phyloP scores from a whole-genome alignment of 1,139 yeast species.

The Tardiomyces blankii region DNA sequence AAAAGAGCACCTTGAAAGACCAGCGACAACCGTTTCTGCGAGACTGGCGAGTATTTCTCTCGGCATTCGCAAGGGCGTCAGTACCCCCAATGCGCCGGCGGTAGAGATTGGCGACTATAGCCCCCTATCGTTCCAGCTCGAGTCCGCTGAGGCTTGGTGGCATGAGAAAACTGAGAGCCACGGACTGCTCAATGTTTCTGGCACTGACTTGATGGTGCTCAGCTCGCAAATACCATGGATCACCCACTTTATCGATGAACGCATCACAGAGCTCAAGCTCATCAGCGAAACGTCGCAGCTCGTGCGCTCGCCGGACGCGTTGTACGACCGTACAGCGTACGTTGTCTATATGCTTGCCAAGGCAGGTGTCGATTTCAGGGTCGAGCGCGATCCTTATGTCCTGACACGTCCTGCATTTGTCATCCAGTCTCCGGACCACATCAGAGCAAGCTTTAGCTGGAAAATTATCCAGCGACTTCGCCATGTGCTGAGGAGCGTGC shows the following conservation, averaged over 20 bases:
- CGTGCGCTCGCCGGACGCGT: neutral
- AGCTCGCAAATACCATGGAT: neutral
- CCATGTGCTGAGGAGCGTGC: constrained; percentile 56
- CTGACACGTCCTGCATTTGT: constrained; percentile 82
- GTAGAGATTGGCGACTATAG: constrained; percentile 3
- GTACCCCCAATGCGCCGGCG: constrained; percentile 1
- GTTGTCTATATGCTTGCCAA: constrained; percentile 33
- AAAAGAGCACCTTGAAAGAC: neutral
- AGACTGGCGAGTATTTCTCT: constrained; percentile 7
- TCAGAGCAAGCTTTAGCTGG: constrained; percentile 81
- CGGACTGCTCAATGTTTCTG: neutral
- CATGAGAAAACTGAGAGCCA: constrained; percentile 9
- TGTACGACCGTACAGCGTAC: neutral
- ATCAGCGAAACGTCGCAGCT: neutral
- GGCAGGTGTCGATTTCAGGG: constrained; percentile 49
- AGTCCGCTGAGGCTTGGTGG: constrained; percentile 20
- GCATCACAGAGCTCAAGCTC: neutral
- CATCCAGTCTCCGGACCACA: constrained; percentile 61
- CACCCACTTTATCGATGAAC: neutral
- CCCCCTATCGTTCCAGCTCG: constrained; percentile 18
- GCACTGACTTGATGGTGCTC: neutral
- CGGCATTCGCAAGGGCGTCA: constrained; percentile 13
- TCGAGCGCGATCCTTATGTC: constrained; percentile 80
- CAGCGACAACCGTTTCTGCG: neutral
- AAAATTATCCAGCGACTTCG: constrained; percentile 67